Evolutionary conservation across 2,329 filamentous ascomycete species (phyloP), one percentile per base, ranked within the genome.

Genomic region (Seiridium cupressi): DNA sequence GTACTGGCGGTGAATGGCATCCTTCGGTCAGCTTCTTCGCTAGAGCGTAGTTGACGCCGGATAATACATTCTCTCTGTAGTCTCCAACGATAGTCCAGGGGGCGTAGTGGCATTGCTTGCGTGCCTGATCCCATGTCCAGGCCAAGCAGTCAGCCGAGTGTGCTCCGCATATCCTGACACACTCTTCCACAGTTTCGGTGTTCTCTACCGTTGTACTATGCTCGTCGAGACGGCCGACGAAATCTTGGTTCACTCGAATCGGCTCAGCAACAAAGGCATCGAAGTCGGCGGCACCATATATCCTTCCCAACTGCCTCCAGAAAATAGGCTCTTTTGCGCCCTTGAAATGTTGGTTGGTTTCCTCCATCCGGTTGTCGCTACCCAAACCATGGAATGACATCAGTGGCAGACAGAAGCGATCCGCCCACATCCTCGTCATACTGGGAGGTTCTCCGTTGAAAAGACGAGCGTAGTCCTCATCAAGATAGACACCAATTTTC

Each of bases 371-470:
- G 8, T 74, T 72, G 4, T 74, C 74, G 40, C 75, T 69, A 47
- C 78, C 76, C 8, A 85, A 72, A 35, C 77, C 79, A 66, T 85
- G 83, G 65, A 85, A 84, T 8, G 81, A 81, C 3, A 84, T 68
- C 3, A 85, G 69, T n/a, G 82, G 83, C 46, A 81, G 72, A 66
- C 84, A 86, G 67, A 84, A 77, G 5, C 80, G 73, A 65, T 84
- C 82, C 3, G 70, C 67, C 64, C 75, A 76, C 68, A 85, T 78
- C 51, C 79, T 78, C 55, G 81, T 82, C 65, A 78, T 73, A 62
- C 71, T 69, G 0, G 84, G 83, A 26, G 74, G 70, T 65, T 85
- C 83, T 53, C 84, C 83, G 67, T 84, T 86, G 71, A 86, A 86
- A 61, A 84, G 71, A 54, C 79, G 80, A 59, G 76, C 76, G 70